phyloP scores from a whole-genome alignment of 2,329 filamentous ascomycete species.

The Penicillium sp. region DNA sequence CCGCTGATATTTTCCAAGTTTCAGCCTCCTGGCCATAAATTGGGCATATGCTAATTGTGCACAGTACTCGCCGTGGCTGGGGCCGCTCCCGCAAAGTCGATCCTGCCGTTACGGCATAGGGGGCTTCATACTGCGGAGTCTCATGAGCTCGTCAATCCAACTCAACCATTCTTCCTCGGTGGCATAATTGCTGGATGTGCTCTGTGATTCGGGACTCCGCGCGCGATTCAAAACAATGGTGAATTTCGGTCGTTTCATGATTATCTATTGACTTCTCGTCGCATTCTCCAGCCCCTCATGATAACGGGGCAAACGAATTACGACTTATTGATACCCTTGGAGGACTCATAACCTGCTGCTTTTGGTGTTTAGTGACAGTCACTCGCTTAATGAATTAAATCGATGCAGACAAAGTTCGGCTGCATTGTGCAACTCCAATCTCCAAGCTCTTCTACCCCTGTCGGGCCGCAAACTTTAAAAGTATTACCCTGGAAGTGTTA shows the following conservation, averaged over 20 bases:
- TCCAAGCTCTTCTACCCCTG: background rate
- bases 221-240: background rate
- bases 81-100: conserved; percentile 15
- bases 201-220: background rate
- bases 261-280: conserved; percentile 8
- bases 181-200: background rate
- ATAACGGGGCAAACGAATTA: conserved; percentile 19
- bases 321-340: conserved; percentile 28
- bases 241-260: conserved; percentile 10
- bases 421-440: background rate
- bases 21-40: no score
- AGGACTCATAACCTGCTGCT: conserved; percentile 12
- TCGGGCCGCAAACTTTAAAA: background rate
- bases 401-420: background rate
- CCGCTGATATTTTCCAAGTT: accelerated
- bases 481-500: background rate
- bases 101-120: background rate
- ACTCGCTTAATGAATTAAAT: conserved; percentile 8
- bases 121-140: background rate
- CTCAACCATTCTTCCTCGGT: background rate
- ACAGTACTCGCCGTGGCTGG: conserved; percentile 17
- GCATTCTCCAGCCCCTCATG: conserved; percentile 10
- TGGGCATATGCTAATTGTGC: background rate
- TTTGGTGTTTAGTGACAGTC: conserved; percentile 10
- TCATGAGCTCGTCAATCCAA: background rate